Conservation (phyloP, 106 monocot genomes). For the Dactylorhiza incarnata region DNA sequence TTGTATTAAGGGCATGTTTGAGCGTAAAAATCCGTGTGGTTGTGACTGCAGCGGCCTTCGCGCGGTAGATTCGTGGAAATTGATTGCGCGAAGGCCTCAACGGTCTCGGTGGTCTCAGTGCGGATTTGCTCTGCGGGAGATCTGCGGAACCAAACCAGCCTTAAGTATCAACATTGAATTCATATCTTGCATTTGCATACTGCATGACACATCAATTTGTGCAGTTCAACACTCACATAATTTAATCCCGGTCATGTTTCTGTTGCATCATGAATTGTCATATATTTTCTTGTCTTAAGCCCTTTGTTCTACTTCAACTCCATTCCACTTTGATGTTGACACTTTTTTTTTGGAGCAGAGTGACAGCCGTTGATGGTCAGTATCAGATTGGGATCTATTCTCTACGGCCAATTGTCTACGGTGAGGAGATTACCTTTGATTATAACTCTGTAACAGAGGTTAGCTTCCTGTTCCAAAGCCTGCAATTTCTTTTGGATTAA, state of each 20-base stretch:
- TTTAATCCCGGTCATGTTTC: not conserved
- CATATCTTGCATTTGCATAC: too few relatives aligned
- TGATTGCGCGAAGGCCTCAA: too few relatives aligned
- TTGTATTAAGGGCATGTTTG: too few relatives aligned
- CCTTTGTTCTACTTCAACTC: not conserved
- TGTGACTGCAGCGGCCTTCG: too few relatives aligned
- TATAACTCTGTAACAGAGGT: constrained; percentile 99
- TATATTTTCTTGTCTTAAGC: not conserved
- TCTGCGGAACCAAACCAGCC: too few relatives aligned
- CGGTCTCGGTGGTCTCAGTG: too few relatives aligned
- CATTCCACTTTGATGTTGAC: not conserved
- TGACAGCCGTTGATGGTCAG: constrained; percentile 97
- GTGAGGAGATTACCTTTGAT: constrained; percentile 99
- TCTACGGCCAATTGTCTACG: constrained; percentile 71
- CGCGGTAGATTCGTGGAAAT: too few relatives aligned
- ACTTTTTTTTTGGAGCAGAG: constrained; percentile 32
- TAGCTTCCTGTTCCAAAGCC: constrained; percentile 4
- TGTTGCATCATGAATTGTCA: not conserved
- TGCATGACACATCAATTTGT: not conserved
- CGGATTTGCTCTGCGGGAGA: too few relatives aligned
- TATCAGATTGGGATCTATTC: constrained; percentile 99
- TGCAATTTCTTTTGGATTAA: not conserved
- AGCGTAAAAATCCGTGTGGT: too few relatives aligned
- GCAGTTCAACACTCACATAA: not conserved
- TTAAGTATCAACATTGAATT: too few relatives aligned